phyloP scores from a whole-genome alignment of 106 monocot species.

The Acorus gramineus region DNA sequence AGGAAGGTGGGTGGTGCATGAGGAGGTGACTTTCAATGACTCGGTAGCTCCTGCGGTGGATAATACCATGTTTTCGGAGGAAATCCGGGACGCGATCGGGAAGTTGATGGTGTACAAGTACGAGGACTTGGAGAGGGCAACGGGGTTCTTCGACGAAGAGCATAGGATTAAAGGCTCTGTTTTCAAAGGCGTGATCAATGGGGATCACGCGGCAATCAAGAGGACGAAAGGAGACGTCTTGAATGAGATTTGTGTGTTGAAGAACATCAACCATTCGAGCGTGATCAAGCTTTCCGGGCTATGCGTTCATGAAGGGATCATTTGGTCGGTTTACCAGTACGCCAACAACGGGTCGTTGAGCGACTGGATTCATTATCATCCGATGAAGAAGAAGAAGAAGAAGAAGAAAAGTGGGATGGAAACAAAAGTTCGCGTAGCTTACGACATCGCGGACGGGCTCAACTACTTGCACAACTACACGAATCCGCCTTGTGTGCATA shows the following conservation, averaged over 20 bases:
- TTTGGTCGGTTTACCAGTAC: constrained; percentile 17
- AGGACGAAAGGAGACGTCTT: constrained; percentile 8
- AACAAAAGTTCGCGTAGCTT: constrained; percentile 27
- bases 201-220: constrained; percentile 11
- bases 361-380: constrained; percentile 16
- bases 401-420: no score
- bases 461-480: constrained; percentile 33
- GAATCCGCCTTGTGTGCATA: constrained; percentile 21
- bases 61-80: no score
- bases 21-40: no score
- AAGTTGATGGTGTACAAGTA: constrained; percentile 3
- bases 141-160: constrained; percentile 14
- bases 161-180: constrained; percentile 17
- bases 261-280: constrained; percentile 30
- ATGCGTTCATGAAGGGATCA: constrained; percentile 2
- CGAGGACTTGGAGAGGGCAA: constrained; percentile 21
- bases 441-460: constrained; percentile 35
- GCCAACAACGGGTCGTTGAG: constrained; percentile 23
- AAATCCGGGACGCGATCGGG: no score
- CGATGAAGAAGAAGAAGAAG: constrained; percentile 2
- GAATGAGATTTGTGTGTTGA: constrained; percentile 16
- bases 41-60: no score
- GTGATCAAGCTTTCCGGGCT: constrained; percentile 17
- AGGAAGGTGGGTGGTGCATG: no score
- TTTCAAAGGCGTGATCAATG: constrained; percentile 9